These are phyloP conservation scores for Raffaelea albimanens DNA, from an alignment of 2,329 filamentous ascomycete genomes.

Conservation along the genomic window DNA sequence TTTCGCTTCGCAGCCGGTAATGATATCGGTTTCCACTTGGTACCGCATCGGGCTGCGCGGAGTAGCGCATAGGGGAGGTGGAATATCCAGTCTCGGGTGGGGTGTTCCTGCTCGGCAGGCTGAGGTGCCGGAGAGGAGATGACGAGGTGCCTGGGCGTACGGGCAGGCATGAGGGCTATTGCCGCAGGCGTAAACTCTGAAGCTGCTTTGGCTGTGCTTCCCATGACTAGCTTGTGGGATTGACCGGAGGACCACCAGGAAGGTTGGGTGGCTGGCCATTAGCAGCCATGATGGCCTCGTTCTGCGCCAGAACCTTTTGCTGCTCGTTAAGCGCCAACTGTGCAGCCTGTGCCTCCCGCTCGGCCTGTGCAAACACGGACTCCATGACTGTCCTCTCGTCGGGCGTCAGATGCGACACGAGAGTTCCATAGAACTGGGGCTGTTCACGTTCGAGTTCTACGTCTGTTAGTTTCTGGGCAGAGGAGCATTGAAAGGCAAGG, in stretches of 20 bases:
- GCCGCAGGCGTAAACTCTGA: too few relatives aligned
- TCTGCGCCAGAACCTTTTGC: constrained; percentile 17
- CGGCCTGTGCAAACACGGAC: constrained; percentile 64
- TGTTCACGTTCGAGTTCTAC: constrained; percentile 82
- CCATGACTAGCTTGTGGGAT: neutral
- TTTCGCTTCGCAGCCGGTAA: too few relatives aligned
- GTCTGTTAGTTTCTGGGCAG: constrained; percentile 25
- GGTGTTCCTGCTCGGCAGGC: too few relatives aligned
- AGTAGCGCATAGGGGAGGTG: neutral
- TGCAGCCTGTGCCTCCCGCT: constrained; percentile 16
- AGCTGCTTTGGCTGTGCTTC: too few relatives aligned
- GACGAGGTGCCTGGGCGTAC: too few relatives aligned
- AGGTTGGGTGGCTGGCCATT: constrained; percentile 8
- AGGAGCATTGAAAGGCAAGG: neutral
- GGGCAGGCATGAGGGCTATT: too few relatives aligned
- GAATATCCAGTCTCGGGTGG: neutral
- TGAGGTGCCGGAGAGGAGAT: too few relatives aligned
- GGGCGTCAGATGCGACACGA: constrained; percentile 67
- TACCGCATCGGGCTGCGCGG: too few relatives aligned
- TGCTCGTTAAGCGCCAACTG: constrained; percentile 12
- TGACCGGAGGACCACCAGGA: neutral
- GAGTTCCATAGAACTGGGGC: constrained; percentile 73
- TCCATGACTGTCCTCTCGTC: constrained; percentile 79
- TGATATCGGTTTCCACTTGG: too few relatives aligned
- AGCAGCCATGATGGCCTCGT: constrained; percentile 14